Evolutionary conservation across 208 protist genomes (phyloP), one percentile per base, ranked within the genome.

Genomic region (Wallacemonas rigidus): DNA sequence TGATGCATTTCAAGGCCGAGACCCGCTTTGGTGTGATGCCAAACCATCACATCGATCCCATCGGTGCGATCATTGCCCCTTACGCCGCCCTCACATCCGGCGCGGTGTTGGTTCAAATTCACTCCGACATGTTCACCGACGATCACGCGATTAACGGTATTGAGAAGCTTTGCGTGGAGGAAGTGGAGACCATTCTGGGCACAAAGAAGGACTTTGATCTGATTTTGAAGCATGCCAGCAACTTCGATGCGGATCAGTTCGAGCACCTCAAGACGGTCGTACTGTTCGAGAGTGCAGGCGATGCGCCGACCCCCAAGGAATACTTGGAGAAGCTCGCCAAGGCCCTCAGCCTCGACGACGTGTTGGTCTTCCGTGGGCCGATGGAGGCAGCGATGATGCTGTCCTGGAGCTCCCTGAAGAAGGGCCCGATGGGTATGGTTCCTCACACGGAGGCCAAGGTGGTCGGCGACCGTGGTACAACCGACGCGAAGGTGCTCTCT

Each of bases 81-180:
- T 97, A 89, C 80, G 92, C 92, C 1, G 88, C 92, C 2, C 82
- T 97, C 55, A 95, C 90, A 51, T 91, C 88, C 55, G 92, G 90
- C 54, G 90, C 89, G 0, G 92, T 95, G 67, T 80, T 95, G 54
- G 90, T 97, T 54, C 89, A 95, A 60, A 83, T 94, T 57, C 88
- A 95, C 77, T 85, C 85, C 43, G 88, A 95, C 74, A 86, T 97
- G 83, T 97, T 94, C 82, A 94, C 89, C 2, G 90, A 97, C 77
- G 90, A 95, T 61, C 90, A 96, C 77, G 92, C 92, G 64, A 93
- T 94, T 77, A 94, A 95, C 75, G 86, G 70, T 41, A 95, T 95
- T 61, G 90, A 95, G 73, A 95, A 97, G 84, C 80, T 95, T 2
- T 95, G 90, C 74, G 89, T 95, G 17, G 90, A 97, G 86, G 89